phyloP scores from a whole-genome alignment of 2,329 filamentous ascomycete species.

The Amphichorda felina region DNA sequence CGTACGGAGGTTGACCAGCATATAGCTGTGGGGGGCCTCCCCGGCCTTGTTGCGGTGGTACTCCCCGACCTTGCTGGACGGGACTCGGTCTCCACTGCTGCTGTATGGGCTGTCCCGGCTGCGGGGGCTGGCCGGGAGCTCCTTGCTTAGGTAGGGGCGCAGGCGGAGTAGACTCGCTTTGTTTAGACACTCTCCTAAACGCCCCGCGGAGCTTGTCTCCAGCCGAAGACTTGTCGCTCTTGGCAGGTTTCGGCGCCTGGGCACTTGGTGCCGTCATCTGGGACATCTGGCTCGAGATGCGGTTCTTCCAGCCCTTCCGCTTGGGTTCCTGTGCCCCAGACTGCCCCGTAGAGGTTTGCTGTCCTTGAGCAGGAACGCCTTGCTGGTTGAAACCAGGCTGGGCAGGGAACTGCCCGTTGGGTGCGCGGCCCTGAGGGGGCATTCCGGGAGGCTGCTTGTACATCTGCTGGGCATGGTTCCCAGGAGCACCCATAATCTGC shows the following conservation, averaged over 20 bases:
- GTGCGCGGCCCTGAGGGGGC: neutral
- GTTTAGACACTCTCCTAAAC: slow-evolving; percentile 19
- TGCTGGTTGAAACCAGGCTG: neutral
- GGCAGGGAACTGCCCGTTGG: neutral
- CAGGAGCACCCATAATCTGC: no score
- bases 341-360: neutral
- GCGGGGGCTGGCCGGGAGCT: slow-evolving; percentile 1
- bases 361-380: neutral
- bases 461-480: neutral
- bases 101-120: slow-evolving; percentile 1
- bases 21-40: neutral
- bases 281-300: slow-evolving; percentile 17
- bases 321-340: slow-evolving; percentile 10
- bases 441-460: neutral
- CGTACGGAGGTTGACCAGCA: neutral
- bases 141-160: neutral
- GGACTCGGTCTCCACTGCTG: slow-evolving; percentile 1
- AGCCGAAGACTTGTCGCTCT: slow-evolving; percentile 1
- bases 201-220: slow-evolving; percentile 16
- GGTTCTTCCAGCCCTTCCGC: slow-evolving; percentile 20
- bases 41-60: neutral
- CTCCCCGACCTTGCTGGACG: neutral
- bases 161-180: neutral
- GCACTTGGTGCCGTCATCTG: neutral
- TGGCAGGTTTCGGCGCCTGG: slow-evolving; percentile 3